phyloP scores from a whole-genome alignment of 352 stramenopile genomes.

The Thraustochytrium striatum region DNA sequence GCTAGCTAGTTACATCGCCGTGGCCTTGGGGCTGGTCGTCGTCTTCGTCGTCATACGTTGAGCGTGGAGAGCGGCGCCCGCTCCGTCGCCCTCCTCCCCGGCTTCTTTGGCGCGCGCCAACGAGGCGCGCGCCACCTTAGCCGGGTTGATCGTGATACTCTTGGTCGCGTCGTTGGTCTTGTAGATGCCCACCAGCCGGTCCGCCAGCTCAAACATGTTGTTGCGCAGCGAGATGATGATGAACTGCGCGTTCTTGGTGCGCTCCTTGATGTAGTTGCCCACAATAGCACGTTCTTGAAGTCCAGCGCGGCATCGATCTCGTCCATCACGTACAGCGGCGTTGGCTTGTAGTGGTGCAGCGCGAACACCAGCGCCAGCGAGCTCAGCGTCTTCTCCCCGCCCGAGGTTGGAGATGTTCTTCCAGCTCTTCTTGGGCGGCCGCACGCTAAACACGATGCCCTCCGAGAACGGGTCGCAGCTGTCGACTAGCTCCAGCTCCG shows the following conservation, averaged over 20 bases:
- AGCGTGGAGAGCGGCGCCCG: too few relatives aligned
- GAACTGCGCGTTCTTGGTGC: conserved; percentile 98
- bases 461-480: conserved; percentile 98
- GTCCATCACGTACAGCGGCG: conserved; percentile 89
- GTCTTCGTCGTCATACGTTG: too few relatives aligned
- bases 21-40: too few relatives aligned
- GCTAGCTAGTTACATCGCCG: too few relatives aligned
- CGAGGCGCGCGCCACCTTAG: not conserved
- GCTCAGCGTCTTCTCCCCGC: conserved; percentile 97
- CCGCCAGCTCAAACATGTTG: conserved; percentile 99
- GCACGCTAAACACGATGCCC: conserved; percentile 96
- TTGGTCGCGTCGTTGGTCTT: conserved; percentile 99
- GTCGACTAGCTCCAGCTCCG: conserved; percentile 98
- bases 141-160: conserved; percentile 96
- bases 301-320: conserved; percentile 88
- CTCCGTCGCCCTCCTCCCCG: too few relatives aligned
- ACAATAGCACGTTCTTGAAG: conserved; percentile 99
- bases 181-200: conserved; percentile 98
- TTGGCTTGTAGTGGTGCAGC: conserved; percentile 98
- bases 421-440: conserved; percentile 99
- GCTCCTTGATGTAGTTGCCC: conserved; percentile 99
- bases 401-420: conserved; percentile 99
- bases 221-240: conserved; percentile 99
- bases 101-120: not conserved
- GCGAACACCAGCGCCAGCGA: conserved; percentile 99